Evolutionary conservation across 2,329 filamentous ascomycete species (phyloP).

Genomic region (Aureobasidium sp.): DNA sequence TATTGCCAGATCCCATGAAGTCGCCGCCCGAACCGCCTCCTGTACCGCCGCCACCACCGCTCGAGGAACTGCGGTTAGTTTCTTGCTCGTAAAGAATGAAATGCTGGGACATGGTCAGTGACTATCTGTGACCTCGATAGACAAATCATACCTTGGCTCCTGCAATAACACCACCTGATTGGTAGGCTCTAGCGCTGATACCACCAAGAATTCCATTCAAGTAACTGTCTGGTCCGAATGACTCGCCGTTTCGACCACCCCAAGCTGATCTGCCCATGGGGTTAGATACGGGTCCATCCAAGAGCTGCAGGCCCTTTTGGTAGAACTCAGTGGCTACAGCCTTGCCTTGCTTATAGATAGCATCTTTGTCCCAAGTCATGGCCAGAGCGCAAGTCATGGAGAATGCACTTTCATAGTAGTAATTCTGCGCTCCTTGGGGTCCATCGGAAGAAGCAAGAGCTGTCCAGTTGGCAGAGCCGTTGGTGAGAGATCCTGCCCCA

Average conservation of each 20-base stretch:
- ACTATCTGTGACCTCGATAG: background rate
- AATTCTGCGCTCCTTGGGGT: slow-evolving; percentile 78
- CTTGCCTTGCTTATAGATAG: slow-evolving; percentile 53
- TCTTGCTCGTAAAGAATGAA: slow-evolving; percentile 70
- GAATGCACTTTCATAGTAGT: slow-evolving; percentile 35
- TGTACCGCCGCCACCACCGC: background rate
- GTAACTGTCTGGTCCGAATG: slow-evolving; percentile 42
- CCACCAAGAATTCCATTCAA: slow-evolving; percentile 46
- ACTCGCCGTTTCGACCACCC: slow-evolving; percentile 51
- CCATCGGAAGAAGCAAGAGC: slow-evolving; percentile 83
- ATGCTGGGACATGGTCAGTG: slow-evolving; percentile 41
- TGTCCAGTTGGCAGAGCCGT: slow-evolving; percentile 72
- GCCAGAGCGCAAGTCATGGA: slow-evolving; percentile 35
- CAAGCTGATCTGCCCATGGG: slow-evolving; percentile 46
- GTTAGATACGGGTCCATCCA: slow-evolving; percentile 31
- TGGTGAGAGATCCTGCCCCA: slow-evolving; percentile 69
- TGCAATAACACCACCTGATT: slow-evolving; percentile 45
- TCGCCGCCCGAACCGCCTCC: background rate
- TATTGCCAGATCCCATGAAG: background rate
- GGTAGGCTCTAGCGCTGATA: slow-evolving; percentile 42
- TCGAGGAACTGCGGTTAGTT: slow-evolving; percentile 13
- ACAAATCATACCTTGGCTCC: slow-evolving; percentile 36
- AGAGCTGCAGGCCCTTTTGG: slow-evolving; percentile 22
- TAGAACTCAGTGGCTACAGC: slow-evolving; percentile 49
- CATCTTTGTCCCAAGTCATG: slow-evolving; percentile 45